Percentiles rank a stretch among this genome's conserved stretches.
phyloP scores from a whole-genome alignment of 139 green algal species.

The Protoeuglena noctilucae region DNA sequence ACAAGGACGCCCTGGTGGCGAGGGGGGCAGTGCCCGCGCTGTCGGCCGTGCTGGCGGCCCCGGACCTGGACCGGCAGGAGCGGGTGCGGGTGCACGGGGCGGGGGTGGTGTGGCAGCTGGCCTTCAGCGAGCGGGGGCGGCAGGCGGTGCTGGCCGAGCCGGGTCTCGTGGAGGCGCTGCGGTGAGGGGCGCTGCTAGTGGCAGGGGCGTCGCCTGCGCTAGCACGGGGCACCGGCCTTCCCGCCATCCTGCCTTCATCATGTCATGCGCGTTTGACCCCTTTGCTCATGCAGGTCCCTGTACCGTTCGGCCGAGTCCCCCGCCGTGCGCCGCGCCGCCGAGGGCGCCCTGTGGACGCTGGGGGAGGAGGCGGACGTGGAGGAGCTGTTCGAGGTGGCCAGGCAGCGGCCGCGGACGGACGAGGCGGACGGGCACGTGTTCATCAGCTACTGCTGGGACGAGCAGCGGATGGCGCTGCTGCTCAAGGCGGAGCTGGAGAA shows the following conservation, averaged over 20 bases:
- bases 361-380: conserved; percentile 23
- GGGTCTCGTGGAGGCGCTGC: not conserved
- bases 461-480: not conserved
- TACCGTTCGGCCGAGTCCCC: not conserved
- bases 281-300: not conserved
- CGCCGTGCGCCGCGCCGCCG: not conserved
- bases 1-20: not conserved
- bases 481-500: not conserved
- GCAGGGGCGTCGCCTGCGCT: no score
- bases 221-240: not conserved
- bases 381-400: conserved; percentile 14
- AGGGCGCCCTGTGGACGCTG: conserved; percentile 23
- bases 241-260: not conserved
- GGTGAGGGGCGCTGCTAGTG: no score
- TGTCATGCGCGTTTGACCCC: not conserved
- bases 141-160: not conserved
- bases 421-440: not conserved
- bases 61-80: not conserved
- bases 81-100: not conserved
- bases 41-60: not conserved
- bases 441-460: not conserved
- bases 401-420: not conserved
- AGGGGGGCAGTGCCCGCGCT: not conserved
- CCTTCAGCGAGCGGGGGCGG: not conserved
- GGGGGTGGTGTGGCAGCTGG: not conserved